phyloP scores from a whole-genome alignment of 495 filamentous ascomycete genomes.

The Tuber melanosporum region DNA sequence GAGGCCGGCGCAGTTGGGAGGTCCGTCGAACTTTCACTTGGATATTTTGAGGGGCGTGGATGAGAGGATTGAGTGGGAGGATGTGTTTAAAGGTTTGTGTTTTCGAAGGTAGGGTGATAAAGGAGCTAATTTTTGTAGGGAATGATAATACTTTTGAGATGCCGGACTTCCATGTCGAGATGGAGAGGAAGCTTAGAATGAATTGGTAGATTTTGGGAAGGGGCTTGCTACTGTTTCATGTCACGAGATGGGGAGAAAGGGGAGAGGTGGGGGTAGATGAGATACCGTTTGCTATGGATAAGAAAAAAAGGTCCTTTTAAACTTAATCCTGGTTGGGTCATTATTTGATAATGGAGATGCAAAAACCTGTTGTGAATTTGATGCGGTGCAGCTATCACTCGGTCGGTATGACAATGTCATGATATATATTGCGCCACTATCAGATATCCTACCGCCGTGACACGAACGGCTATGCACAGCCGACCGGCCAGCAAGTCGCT shows the following conservation, averaged over 20 bases:
- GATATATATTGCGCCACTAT: not conserved
- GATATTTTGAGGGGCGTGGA: slow-evolving; percentile 80
- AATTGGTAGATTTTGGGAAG: slow-evolving; percentile 49
- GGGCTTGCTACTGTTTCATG: not conserved
- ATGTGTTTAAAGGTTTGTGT: slow-evolving; percentile 63
- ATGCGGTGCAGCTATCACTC: not conserved
- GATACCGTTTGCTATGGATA: not conserved
- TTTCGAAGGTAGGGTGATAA: not conserved
- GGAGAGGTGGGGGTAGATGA: not conserved
- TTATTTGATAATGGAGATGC: not conserved
- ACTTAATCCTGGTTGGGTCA: not conserved
- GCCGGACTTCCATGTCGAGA: slow-evolving; percentile 77
- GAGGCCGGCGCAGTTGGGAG: slow-evolving; percentile 43
- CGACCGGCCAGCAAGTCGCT: not conserved
- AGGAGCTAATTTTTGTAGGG: slow-evolving; percentile 42
- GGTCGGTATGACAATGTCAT: not conserved
- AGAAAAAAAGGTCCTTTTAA: not conserved
- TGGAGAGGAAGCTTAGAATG: slow-evolving; percentile 82
- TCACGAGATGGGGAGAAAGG: not conserved
- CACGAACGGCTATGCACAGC: not conserved
- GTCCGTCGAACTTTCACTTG: slow-evolving; percentile 47
- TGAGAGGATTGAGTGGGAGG: slow-evolving; percentile 74
- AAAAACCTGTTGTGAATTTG: not conserved
- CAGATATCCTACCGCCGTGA: not conserved
- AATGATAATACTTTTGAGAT: slow-evolving; percentile 58